Evolutionary conservation across 352 stramenopile genomes (phyloP), one percentile per base, ranked within the genome.

Genomic region (Plasmopara halstedii): DNA sequence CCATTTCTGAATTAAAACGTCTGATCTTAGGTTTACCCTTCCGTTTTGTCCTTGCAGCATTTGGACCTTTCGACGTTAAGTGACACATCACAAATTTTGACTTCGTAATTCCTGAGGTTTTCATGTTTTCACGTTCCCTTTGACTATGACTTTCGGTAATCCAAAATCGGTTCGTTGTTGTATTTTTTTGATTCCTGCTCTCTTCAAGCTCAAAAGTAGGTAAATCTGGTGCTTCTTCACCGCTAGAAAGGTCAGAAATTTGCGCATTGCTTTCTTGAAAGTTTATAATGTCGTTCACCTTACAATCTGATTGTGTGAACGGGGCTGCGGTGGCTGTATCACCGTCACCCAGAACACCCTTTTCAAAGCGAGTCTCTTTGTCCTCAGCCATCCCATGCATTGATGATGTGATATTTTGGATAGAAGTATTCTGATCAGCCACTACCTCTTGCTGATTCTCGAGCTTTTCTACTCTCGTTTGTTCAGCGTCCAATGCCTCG

Each of bases 221-320:
- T 5, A 70, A 64, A 19, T 70, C n/a, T n/a, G n/a, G 66, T 22
- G 85, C 70, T 40, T 89, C 67, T 13, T 78, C 72, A 1, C 70
- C 77, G 8, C 62, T 72, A 2, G 77, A 89, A 2, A 87, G 41
- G 14, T 89, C 77, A 9, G 77, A 86, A 61, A 83, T 70, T 25
- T 67, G 11, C 9, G 13, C 15, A 4, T 22, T 26, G 34, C 7
- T 11, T 8, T 63, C 43, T 2, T 56, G 45, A 17, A 26, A 11
- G 60, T 46, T 10, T 10, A 29, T 10, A 29, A 29, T 29, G 25
- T 29, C 4, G 61, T 32, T 8, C 64, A 10, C 19, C 2, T 60
- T 43, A 15, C 47, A 52, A 21, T 56, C 54, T 2, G n/a, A n/a
- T n/a, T n/a, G n/a, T n/a, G 60, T 51, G 37, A 73, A 78, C 17